Evolutionary conservation across 2,329 filamentous ascomycete species (phyloP), one percentile per base, ranked within the genome.

Genomic region (Pseudogymnoascus sp.): DNA sequence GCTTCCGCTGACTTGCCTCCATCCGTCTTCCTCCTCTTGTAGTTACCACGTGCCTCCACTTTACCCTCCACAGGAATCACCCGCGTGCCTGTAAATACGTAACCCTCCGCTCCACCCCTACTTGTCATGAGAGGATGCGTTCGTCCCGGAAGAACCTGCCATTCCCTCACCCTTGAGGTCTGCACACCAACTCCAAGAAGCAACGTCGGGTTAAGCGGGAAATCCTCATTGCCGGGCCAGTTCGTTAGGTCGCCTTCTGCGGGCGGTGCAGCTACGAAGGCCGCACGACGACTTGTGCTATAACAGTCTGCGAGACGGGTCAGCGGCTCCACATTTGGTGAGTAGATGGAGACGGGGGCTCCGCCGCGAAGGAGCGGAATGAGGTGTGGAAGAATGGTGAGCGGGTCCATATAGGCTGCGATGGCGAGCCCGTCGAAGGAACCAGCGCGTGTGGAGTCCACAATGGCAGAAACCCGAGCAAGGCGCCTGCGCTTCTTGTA

Each of bases 121-220:
- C 86, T 86, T 63, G 90, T 96, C 94, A 99, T 99, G 61, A 95
- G 74, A 6, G 94, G 94, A 76, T 99, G 94, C 59, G 94, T 97
- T 60, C 94, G 79, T 0, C 91, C 90, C 0, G 94, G 94, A 54
- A 99, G 74, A 1, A 97, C 92, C 77, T 99, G 94, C 90, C 91
- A 97, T 60, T 84, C 80, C 64, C 89, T 81, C 4, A 89, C 86
- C 12, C 90, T 81, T 57, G 87, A 89, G 2, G 87, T 94, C 75
- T 97, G 92, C 60, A 99, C 79, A 11, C 81, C 84, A 0, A 90
- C 86, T 0, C 87, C 90, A 0, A 97, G 81, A 3, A 99, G 73
- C 59, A 96, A 75, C 2, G 90, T 89, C 0, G 94, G 94, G 71
- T 99, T 94, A 12, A 97, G 74, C 0, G 91, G 89, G 70, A 96